Evolutionary conservation across 805 yeast species (phyloP).

Genomic region (Barnettozyma populi): DNA sequence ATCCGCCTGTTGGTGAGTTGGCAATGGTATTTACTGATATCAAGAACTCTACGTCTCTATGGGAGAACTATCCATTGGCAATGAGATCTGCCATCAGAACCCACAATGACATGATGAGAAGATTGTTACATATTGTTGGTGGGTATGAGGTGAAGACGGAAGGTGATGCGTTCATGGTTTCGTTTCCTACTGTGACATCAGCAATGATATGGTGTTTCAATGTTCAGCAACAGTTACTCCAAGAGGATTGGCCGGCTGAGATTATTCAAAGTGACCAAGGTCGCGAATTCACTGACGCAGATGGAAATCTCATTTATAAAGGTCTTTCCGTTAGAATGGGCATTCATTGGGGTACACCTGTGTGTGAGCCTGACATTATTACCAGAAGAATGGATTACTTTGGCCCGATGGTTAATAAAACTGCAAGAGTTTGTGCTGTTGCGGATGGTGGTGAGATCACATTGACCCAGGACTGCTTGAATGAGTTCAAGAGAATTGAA

Average conservation of each 20-base stretch:
- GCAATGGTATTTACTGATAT: slow-evolving; percentile 98
- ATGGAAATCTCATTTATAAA: slow-evolving; percentile 57
- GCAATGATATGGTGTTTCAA: slow-evolving; percentile 93
- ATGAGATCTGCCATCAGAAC: slow-evolving; percentile 96
- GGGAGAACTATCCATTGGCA: slow-evolving; percentile 91
- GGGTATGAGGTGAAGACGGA: slow-evolving; percentile 99
- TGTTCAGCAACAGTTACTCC: slow-evolving; percentile 77
- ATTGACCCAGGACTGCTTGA: slow-evolving; percentile 73
- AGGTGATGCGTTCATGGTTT: slow-evolving; percentile 98
- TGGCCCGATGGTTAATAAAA: slow-evolving; percentile 97
- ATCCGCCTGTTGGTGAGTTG: slow-evolving; percentile 90
- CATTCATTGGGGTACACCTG: slow-evolving; percentile 96
- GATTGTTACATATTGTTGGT: slow-evolving; percentile 86
- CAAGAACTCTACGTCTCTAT: slow-evolving; percentile 83
- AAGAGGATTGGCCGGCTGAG: slow-evolving; percentile 95
- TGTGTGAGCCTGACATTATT: slow-evolving; percentile 89
- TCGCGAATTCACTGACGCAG: slow-evolving; percentile 62
- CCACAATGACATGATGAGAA: slow-evolving; percentile 91
- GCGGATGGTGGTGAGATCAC: slow-evolving; percentile 99
- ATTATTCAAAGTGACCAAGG: slow-evolving; percentile 83
- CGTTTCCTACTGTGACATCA: slow-evolving; percentile 86
- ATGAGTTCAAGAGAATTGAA: slow-evolving; percentile 59
- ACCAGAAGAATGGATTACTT: slow-evolving; percentile 98
- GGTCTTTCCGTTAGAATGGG: slow-evolving; percentile 98
- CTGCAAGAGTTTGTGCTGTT: slow-evolving; percentile 87